These are phyloP conservation scores for Populus ilicifolia DNA, from an alignment of 345 rosid species.

Conservation along the genomic window DNA sequence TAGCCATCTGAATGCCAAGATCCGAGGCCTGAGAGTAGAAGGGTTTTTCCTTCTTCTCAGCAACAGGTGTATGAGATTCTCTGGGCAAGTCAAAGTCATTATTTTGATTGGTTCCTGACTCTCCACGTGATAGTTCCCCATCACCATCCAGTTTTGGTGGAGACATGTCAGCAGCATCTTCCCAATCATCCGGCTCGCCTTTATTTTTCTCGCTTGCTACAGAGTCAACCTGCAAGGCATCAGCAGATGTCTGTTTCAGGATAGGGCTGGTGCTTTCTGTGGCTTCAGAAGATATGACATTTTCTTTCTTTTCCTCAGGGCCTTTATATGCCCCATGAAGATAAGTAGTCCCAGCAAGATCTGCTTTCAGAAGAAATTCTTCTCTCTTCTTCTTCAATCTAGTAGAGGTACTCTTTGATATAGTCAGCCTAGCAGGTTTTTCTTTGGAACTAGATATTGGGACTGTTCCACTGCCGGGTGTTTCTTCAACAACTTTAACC, in stretches of 20 bases:
- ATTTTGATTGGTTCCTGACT: neutral
- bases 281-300: conserved; percentile 24
- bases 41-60: conserved; percentile 24
- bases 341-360: conserved; percentile 86
- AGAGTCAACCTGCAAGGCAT: conserved; percentile 26
- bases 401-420: conserved; percentile 38
- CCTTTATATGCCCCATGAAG: conserved; percentile 86
- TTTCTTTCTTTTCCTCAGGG: conserved; percentile 77
- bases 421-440: conserved; percentile 42
- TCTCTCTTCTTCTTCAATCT: conserved; percentile 53
- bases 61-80: conserved; percentile 9
- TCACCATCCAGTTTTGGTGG: conserved; percentile 62
- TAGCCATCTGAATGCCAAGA: conserved; percentile 30
- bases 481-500: conserved; percentile 30
- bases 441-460: conserved; percentile 44
- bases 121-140: conserved; percentile 22
- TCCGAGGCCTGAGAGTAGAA: conserved; percentile 31
- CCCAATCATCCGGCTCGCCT: conserved; percentile 92
- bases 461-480: conserved; percentile 24
- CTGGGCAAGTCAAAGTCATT: conserved; percentile 15
- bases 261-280: conserved; percentile 24
- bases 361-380: conserved; percentile 81
- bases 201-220: conserved; percentile 38
- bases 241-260: conserved; percentile 37
- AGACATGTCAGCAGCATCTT: conserved; percentile 88